Evolutionary conservation across 768 basidiomycete species (phyloP).

Genomic region (Saitozyma podzolica): DNA sequence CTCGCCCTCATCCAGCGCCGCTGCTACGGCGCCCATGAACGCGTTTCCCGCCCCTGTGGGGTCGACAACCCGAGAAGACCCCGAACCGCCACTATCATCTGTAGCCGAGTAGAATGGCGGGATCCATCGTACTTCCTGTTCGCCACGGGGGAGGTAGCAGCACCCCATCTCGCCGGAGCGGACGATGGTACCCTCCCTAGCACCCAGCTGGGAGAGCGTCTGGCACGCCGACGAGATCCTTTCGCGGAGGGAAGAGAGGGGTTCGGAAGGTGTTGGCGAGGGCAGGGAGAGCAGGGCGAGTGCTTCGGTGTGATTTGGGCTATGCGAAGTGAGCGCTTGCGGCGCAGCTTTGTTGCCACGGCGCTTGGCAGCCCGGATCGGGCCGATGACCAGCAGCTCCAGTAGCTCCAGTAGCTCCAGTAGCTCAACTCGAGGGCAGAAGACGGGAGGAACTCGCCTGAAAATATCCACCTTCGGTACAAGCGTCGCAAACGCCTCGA

Average conservation of each 20-base stretch:
- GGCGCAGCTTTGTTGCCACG: background rate
- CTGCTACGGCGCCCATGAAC: constrained; percentile 34
- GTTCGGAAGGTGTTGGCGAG: background rate
- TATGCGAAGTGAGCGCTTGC: constrained; percentile 4
- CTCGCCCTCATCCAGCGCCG: constrained; percentile 24
- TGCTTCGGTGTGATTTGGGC: constrained; percentile 38
- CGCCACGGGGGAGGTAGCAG: constrained; percentile 14
- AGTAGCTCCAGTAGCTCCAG: background rate
- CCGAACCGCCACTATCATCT: constrained; percentile 11
- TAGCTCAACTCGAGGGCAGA: constrained; percentile 4
- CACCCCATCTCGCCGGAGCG: constrained; percentile 27
- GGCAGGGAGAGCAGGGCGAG: constrained; percentile 22
- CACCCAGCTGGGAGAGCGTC: constrained; percentile 2
- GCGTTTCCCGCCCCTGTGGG: constrained; percentile 42
- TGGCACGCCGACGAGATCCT: constrained; percentile 8
- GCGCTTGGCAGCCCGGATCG: too few species aligned
- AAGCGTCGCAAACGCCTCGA: constrained; percentile 16
- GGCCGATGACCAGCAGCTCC: too few species aligned
- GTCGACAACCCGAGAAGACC: constrained; percentile 22
- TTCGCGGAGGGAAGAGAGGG: background rate
- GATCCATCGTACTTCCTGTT: constrained; percentile 21
- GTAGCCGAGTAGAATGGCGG: constrained; percentile 29
- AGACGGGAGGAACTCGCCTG: constrained; percentile 6
- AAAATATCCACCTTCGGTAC: constrained; percentile 17
- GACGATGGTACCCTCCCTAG: constrained; percentile 21